A percentile compares a stretch with the other conserved stretches of the same genome.
Conservation (phyloP, 2,329 filamentous ascomycete species). For the Paecilomyces fulvus region DNA sequence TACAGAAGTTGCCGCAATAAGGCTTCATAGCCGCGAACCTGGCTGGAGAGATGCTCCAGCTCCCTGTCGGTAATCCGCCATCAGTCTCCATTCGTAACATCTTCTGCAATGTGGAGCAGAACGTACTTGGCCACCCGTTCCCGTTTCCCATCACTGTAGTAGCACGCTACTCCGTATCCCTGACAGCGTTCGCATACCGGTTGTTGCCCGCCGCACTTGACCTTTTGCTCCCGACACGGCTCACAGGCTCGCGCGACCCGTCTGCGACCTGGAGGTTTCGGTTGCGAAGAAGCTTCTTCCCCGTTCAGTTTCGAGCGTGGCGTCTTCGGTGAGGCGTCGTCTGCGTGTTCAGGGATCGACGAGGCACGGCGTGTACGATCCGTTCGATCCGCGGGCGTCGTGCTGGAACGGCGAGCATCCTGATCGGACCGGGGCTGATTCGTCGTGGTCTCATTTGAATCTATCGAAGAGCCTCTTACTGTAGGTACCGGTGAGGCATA, state of each 20-base stretch:
- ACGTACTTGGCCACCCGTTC: slow-evolving; percentile 36
- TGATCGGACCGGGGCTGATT: background rate
- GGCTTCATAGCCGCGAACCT: slow-evolving; percentile 27
- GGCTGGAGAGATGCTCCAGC: slow-evolving; percentile 28
- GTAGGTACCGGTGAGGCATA: background rate
- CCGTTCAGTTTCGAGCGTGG: background rate
- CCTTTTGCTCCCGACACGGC: slow-evolving; percentile 38
- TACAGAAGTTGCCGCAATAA: slow-evolving; percentile 26
- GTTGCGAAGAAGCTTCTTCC: background rate
- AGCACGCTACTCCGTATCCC: slow-evolving; percentile 32
- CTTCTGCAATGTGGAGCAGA: slow-evolving; percentile 1
- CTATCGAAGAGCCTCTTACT: background rate
- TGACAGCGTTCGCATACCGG: slow-evolving; percentile 36
- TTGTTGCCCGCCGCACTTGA: slow-evolving; percentile 38
- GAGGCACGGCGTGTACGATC: background rate
- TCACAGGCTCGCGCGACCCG: slow-evolving; percentile 35
- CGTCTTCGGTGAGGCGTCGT: background rate
- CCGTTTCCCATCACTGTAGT: slow-evolving; percentile 37
- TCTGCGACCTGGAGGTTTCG: slow-evolving; percentile 2
- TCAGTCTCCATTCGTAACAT: slow-evolving; percentile 5
- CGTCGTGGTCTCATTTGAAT: background rate
- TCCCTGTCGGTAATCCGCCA: slow-evolving; percentile 20
- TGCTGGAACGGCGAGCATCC: background rate
- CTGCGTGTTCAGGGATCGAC: background rate
- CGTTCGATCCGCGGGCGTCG: background rate